Conservation (phyloP, 176 grass and related monocot genomes). For the Secale cereale region DNA sequence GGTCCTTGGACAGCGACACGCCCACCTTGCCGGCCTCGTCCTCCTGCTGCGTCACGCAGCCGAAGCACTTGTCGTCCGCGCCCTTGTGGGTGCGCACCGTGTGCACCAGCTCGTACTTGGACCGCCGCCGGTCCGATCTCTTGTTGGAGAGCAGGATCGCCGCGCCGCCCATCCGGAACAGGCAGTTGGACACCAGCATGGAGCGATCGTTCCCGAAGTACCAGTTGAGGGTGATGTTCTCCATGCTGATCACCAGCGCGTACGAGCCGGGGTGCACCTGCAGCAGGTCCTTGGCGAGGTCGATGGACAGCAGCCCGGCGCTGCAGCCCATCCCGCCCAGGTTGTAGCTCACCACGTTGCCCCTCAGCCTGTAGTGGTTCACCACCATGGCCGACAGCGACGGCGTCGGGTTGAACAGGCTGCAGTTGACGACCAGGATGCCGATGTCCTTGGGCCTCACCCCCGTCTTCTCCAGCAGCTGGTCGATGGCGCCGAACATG, state of each 20-base stretch:
- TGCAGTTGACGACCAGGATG: slow-evolving; percentile 87
- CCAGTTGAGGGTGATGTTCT: slow-evolving; percentile 96
- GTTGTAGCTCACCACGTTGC: slow-evolving; percentile 82
- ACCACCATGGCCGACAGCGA: slow-evolving; percentile 96
- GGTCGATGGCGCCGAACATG: slow-evolving; percentile 95
- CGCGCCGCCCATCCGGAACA: slow-evolving; percentile 89
- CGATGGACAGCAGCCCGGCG: slow-evolving; percentile 75
- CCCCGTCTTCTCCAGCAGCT: slow-evolving; percentile 69
- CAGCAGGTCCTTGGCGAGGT: slow-evolving; percentile 88
- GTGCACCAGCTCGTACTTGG: slow-evolving; percentile 93
- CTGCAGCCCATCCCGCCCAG: slow-evolving; percentile 94
- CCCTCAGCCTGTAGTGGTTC: slow-evolving; percentile 93
- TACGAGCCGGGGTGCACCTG: slow-evolving; percentile 66
- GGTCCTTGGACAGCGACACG: slow-evolving; percentile 86
- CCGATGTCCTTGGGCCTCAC: slow-evolving; percentile 89
- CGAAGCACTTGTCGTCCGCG: slow-evolving; percentile 74
- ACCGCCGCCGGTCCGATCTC: slow-evolving; percentile 44
- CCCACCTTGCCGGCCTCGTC: slow-evolving; percentile 62
- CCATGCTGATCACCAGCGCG: slow-evolving; percentile 87
- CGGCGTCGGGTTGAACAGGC: slow-evolving; percentile 93
- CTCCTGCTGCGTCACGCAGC: slow-evolving; percentile 86
- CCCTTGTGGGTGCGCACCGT: slow-evolving; percentile 94
- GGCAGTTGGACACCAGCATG: slow-evolving; percentile 83
- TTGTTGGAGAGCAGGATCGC: slow-evolving; percentile 85
- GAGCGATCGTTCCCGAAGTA: slow-evolving; percentile 90